phyloP scores from a whole-genome alignment of 345 rosid genomes.

The Eucalyptus guilfoylei region DNA sequence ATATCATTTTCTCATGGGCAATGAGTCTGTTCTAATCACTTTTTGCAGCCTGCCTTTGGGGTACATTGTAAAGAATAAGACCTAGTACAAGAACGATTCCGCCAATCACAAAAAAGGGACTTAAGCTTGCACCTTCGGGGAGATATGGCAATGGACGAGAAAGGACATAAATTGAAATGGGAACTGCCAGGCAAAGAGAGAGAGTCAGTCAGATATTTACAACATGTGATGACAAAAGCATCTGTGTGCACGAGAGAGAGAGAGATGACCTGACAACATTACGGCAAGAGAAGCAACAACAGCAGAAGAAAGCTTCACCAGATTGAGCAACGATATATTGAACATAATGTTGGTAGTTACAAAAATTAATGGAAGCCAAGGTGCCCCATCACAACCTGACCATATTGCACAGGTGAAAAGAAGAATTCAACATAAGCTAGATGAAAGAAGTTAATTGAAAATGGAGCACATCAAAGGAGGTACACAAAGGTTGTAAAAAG shows the following conservation, averaged over 20 bases:
- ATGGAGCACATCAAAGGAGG: background rate
- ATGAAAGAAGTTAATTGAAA: background rate
- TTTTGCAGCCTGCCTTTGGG: background rate
- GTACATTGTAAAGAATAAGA: conserved; percentile 46
- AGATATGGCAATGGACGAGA: conserved; percentile 81
- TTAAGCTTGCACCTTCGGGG: conserved; percentile 58
- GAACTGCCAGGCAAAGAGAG: conserved; percentile 37
- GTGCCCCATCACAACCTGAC: conserved; percentile 68
- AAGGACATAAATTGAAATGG: conserved; percentile 50
- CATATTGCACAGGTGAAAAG: background rate
- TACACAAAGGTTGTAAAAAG: background rate
- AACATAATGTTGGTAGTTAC: conserved; percentile 54
- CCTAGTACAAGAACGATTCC: conserved; percentile 42
- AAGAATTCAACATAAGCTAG: background rate
- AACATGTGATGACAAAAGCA: conserved; percentile 7
- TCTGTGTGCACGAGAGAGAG: background rate
- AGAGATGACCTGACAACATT: conserved; percentile 48
- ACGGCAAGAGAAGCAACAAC: conserved; percentile 60
- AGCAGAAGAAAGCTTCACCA: conserved; percentile 67
- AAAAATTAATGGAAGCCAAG: conserved; percentile 68
- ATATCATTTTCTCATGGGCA: background rate
- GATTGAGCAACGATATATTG: conserved; percentile 65
- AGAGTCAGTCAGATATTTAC: background rate
- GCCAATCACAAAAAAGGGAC: conserved; percentile 53
- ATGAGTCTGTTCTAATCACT: background rate